Evolutionary conservation across 179 eudicot genomes (phyloP), one percentile per base, ranked within the genome.

Genomic region (Silene vulgaris): DNA sequence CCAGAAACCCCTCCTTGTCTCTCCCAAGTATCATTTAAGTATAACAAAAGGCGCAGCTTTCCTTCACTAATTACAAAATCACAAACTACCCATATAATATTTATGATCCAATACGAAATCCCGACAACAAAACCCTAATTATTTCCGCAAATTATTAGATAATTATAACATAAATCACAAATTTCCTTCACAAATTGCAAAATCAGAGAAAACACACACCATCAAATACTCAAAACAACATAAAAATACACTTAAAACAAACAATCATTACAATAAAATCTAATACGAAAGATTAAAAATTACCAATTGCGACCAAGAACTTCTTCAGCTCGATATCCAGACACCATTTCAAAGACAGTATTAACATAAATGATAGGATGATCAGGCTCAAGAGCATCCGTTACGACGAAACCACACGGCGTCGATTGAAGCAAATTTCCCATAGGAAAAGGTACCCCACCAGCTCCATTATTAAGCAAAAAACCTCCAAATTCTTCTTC

Each of bases 291-390:
- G 1, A 59, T 5, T 43, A 43, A 28, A 57, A 65, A 69, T 43
- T 74, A 92, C 97, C 97, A 91, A 61, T 92, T 92, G 9, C 94
- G 89, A 26, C 97, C 97, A 32, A 92, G 96, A 52, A 92, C 92
- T 68, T 92, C 97, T 74, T 92, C 97, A 30, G 97, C 97, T 0
- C 90, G 84, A 79, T 91, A 92, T 0, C 97, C 97, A 26, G 97
- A 88, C 65, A 87, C 85, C 84, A 92, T 86, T 84, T 95, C 97
- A 76, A 95, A 95, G 9, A 90, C 97, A 7, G 97, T 86, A 84
- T 92, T 95, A 60, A 88, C 93, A 78, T 95, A 95, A 8, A 92
- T 92, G 52, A 94, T 86, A 28, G 98, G 98, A 52, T 88, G 83
- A 74, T 88, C 98, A n/a, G 91, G 87, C 82, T 94, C 98, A 78